A percentile compares a stretch with the other conserved stretches of the same genome.
Evolutionary conservation across 2,329 filamentous ascomycete genomes (phyloP).

Genomic region (Xylaria digitata): DNA sequence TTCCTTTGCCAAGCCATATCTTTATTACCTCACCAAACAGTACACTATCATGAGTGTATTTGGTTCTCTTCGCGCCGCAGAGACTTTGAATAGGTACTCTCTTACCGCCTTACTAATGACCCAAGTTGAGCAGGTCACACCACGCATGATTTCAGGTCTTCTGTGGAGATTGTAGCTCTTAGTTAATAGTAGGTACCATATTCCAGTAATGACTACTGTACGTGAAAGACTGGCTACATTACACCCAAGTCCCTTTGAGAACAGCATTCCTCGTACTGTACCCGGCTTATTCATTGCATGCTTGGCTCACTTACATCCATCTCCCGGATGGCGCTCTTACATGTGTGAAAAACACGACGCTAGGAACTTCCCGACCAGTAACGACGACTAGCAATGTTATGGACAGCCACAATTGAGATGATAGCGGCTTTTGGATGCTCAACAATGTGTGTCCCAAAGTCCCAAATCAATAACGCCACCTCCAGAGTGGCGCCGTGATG

Average conservation of each 20-base stretch:
- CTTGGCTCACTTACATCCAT: constrained; percentile 24
- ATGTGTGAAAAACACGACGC: constrained; percentile 20
- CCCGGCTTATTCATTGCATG: constrained; percentile 9
- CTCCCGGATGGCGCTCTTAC: constrained; percentile 19
- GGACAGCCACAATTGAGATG: constrained; percentile 21
- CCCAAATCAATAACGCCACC: constrained; percentile 26
- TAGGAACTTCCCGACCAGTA: constrained; percentile 27
- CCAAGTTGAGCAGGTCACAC: not conserved
- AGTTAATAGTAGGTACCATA: not conserved
- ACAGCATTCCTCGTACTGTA: constrained; percentile 1
- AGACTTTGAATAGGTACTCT: not conserved
- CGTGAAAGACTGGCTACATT: too few relatives aligned
- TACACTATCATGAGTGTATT: not conserved
- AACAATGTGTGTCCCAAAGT: constrained; percentile 24
- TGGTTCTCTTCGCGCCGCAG: not conserved
- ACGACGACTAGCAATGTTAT: not conserved
- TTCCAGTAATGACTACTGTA: not conserved
- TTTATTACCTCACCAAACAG: constrained; percentile 9
- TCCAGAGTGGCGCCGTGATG: constrained; percentile 35
- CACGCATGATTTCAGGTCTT: not conserved
- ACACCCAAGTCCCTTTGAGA: not conserved
- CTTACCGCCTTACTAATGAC: constrained; percentile 1
- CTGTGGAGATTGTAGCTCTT: not conserved
- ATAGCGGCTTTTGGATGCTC: constrained; percentile 21
- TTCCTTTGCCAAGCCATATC: constrained; percentile 21